Conservation (phyloP, 148 eudicot species). For the Rhododendron griersonianum region DNA sequence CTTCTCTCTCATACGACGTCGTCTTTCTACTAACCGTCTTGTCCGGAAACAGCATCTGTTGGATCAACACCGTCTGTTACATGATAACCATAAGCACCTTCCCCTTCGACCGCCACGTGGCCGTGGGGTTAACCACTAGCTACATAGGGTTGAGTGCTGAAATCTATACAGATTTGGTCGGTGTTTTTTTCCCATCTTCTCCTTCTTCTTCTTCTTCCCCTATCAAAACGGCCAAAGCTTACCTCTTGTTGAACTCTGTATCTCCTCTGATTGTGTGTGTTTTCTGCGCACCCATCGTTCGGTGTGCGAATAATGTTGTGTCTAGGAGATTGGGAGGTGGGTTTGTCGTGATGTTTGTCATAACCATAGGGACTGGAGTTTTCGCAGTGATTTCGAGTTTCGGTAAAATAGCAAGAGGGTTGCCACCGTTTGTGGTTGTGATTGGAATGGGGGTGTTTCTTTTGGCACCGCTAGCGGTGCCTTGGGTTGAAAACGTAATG, state of each 20-base stretch:
- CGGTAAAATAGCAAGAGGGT: conserved; percentile 15
- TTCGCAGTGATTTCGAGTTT: conserved; percentile 54
- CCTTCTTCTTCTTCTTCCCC: conserved; percentile 19
- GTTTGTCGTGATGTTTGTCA: conserved; percentile 41
- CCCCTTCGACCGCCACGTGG: conserved; percentile 62
- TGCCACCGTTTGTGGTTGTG: conserved; percentile 23
- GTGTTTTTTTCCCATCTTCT: conserved; percentile 8
- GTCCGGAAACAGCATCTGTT: conserved; percentile 93
- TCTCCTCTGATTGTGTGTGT: conserved; percentile 46
- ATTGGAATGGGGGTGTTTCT: conserved; percentile 43
- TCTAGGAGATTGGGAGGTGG: conserved; percentile 38
- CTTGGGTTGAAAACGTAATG: conserved; percentile 36
- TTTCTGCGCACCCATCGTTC: conserved; percentile 35
- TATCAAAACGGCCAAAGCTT: conserved; percentile 37
- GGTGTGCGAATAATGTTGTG: conserved; percentile 15
- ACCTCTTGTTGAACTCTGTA: conserved; percentile 51
- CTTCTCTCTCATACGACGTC: conserved; percentile 37
- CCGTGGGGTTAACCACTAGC: conserved; percentile 76
- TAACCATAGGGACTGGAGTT: conserved; percentile 59
- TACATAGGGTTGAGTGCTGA: conserved; percentile 71
- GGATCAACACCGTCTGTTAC: conserved; percentile 93
- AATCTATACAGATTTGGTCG: conserved; percentile 61
- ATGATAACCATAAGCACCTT: conserved; percentile 58
- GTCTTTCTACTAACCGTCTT: conserved; percentile 59
- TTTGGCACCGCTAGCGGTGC: conserved; percentile 45